A percentile compares a stretch with the other conserved stretches of the same genome.
These are phyloP conservation scores for Nothophaeocryptopus gaeumannii DNA, from an alignment of 2,329 filamentous ascomycete species.

Conservation along the genomic window DNA sequence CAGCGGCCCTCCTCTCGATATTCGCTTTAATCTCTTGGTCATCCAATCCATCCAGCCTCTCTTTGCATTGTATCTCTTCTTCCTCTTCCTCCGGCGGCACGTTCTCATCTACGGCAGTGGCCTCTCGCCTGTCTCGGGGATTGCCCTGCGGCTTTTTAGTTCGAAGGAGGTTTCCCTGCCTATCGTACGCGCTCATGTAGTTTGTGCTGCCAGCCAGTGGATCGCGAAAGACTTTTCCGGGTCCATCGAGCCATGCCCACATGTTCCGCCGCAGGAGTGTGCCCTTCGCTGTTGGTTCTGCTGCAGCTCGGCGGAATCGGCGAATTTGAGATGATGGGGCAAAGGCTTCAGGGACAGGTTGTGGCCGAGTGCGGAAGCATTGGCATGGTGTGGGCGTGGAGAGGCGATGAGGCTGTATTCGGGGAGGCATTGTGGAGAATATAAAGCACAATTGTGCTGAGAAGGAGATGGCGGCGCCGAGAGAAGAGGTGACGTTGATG, in stretches of 20 bases:
- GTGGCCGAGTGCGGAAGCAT: constrained; percentile 28
- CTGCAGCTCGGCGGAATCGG: constrained; percentile 13
- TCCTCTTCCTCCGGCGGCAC: constrained; percentile 33
- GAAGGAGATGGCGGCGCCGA: background rate
- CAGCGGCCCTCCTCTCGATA: constrained; percentile 16
- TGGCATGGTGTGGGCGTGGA: constrained; percentile 23
- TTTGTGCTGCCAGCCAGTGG: constrained; percentile 53
- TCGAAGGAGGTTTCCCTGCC: constrained; percentile 48
- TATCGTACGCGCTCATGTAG: constrained; percentile 55
- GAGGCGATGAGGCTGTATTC: constrained; percentile 28
- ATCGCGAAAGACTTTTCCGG: constrained; percentile 49
- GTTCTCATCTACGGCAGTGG: constrained; percentile 10
- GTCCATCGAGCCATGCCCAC: constrained; percentile 59
- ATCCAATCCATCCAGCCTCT: constrained; percentile 24
- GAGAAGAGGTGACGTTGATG: too few species aligned
- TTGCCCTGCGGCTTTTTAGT: constrained; percentile 21
- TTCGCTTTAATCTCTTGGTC: constrained; percentile 21
- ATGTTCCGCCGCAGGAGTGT: constrained; percentile 55
- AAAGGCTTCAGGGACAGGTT: constrained; percentile 4
- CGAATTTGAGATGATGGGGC: constrained; percentile 13
- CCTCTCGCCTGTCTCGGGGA: constrained; percentile 19
- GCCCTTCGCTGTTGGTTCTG: constrained; percentile 13
- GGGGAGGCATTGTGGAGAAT: constrained; percentile 28
- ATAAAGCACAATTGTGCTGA: background rate
- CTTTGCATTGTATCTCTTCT: constrained; percentile 17